These are phyloP conservation scores for Staphylotrichum longicolle DNA, from an alignment of 495 filamentous ascomycete genomes.

Conservation along the genomic window DNA sequence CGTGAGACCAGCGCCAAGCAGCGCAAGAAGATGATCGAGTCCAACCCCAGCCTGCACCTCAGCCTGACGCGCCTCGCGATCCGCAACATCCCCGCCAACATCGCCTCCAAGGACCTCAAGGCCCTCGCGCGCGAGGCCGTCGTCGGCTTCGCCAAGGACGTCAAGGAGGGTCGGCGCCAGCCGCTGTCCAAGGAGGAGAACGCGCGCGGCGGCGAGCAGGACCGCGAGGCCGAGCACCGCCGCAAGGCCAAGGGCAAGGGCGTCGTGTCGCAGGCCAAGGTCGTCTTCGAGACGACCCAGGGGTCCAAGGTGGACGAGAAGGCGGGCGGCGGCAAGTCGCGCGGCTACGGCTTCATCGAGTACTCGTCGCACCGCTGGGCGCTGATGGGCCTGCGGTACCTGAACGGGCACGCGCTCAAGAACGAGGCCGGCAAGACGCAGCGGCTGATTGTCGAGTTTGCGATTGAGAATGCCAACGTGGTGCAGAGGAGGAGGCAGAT, in stretches of 20 bases:
- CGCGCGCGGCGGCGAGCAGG: slow-evolving; percentile 71
- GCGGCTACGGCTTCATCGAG: slow-evolving; percentile 97
- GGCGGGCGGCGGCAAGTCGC: slow-evolving; percentile 67
- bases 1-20: slow-evolving; percentile 85
- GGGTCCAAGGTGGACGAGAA: slow-evolving; percentile 74
- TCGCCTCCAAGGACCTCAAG: slow-evolving; percentile 87
- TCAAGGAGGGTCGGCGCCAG: slow-evolving; percentile 67
- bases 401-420: slow-evolving; percentile 78
- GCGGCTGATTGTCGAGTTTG: slow-evolving; percentile 91
- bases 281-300: slow-evolving; percentile 83
- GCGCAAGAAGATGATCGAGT: slow-evolving; percentile 82
- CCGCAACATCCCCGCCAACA: slow-evolving; percentile 82
- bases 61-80: slow-evolving; percentile 90
- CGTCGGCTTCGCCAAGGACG: slow-evolving; percentile 89
- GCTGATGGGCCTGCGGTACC: slow-evolving; percentile 89
- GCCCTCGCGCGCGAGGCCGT: slow-evolving; percentile 83
- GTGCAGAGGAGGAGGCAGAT: slow-evolving; percentile 71
- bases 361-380: slow-evolving; percentile 92
- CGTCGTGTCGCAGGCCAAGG: slow-evolving; percentile 91
- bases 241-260: slow-evolving; percentile 84
- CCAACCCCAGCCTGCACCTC: slow-evolving; percentile 84
- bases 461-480: slow-evolving; percentile 96
- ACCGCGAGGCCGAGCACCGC: slow-evolving; percentile 69
- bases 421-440: slow-evolving; percentile 49
- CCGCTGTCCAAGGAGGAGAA: slow-evolving; percentile 85